Evolutionary conservation across 371 early-diverging fungal species (phyloP).

Genomic region (Haplosporangium sp.): DNA sequence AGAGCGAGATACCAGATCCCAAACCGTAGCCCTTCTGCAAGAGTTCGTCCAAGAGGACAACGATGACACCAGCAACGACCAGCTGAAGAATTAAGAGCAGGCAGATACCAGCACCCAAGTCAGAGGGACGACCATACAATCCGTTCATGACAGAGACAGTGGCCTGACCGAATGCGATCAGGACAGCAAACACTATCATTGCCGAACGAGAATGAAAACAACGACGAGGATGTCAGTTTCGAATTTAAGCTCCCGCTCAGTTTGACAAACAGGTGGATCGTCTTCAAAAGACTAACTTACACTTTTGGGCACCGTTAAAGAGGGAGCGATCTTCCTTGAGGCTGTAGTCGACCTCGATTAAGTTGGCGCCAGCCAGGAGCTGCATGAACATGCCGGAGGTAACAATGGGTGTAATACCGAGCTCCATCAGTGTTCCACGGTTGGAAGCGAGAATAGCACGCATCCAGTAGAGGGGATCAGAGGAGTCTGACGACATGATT

Average conservation of each 20-base stretch:
- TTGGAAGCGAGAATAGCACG: constrained; percentile 99
- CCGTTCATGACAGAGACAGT: constrained; percentile 98
- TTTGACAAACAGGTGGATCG: neutral
- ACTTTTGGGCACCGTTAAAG: constrained; percentile 98
- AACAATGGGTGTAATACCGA: constrained; percentile 99
- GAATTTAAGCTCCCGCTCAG: neutral
- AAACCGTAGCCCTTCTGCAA: constrained; percentile 99
- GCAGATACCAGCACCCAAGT: constrained; percentile 95
- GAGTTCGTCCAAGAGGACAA: constrained; percentile 99
- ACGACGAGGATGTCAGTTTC: neutral
- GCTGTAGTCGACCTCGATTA: constrained; percentile 98
- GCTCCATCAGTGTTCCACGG: constrained; percentile 99
- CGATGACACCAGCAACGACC: constrained; percentile 96
- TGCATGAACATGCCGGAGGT: constrained; percentile 99
- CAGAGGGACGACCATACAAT: constrained; percentile 96
- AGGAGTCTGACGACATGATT: constrained; percentile 97
- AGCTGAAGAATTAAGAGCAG: constrained; percentile 96
- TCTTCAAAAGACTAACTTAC: constrained; percentile 59
- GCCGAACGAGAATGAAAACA: neutral
- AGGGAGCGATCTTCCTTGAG: constrained; percentile 99
- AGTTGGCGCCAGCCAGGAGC: constrained; percentile 94
- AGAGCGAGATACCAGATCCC: constrained; percentile 99
- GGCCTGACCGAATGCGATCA: constrained; percentile 98
- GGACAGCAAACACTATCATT: constrained; percentile 80
- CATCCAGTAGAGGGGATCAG: constrained; percentile 99